Conservation (phyloP, 2,329 filamentous ascomycete genomes). For the Pestalotiopsis sp. region DNA sequence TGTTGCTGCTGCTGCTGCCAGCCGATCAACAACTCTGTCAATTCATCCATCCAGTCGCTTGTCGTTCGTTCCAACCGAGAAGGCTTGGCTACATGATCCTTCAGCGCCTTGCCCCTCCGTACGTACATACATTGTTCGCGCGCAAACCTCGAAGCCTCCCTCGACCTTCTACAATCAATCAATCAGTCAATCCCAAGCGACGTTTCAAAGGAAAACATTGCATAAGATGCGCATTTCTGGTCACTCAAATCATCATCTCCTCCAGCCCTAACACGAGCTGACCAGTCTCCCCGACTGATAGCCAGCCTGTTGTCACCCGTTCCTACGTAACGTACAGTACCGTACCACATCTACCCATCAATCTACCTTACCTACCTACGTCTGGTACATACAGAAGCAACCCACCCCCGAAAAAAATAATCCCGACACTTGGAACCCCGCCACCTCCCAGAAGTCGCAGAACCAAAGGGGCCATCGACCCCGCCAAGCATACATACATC, state of each 20-base stretch:
- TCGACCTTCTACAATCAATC: background rate
- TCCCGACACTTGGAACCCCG: conserved; percentile 1
- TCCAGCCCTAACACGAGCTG: conserved; percentile 11
- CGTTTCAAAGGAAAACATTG: background rate
- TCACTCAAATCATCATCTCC: background rate
- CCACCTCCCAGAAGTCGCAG: background rate
- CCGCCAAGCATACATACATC: conserved; percentile 17
- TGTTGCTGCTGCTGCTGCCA: background rate
- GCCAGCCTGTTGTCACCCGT: background rate
- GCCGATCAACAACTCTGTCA: background rate
- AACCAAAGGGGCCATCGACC: background rate
- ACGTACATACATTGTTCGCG: background rate
- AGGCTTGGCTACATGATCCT: background rate
- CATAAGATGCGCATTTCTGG: conserved; percentile 10
- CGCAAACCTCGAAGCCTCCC: background rate
- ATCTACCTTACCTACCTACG: background rate
- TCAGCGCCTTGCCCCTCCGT: background rate
- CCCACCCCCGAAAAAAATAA: background rate
- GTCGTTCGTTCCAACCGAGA: background rate
- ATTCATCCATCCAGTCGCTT: background rate
- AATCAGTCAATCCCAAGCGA: background rate
- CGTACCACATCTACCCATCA: background rate
- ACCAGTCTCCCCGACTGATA: background rate
- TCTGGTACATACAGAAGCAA: background rate
- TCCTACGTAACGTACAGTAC: background rate